These are phyloP conservation scores for Pseudogymnoascus sp. DNA, from an alignment of 2,329 filamentous ascomycete species.

Conservation along the genomic window DNA sequence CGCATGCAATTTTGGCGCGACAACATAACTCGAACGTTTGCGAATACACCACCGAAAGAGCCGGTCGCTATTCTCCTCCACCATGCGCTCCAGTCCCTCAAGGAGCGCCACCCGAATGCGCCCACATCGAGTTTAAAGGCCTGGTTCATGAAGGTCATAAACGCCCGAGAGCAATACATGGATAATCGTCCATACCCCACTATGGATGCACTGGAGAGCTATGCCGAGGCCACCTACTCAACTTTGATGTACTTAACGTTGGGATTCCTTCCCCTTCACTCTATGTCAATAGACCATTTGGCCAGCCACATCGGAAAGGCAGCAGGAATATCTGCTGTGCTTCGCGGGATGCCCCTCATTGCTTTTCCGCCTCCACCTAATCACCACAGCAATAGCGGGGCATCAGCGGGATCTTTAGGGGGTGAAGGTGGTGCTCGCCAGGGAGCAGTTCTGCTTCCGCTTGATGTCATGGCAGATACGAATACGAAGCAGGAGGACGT, in stretches of 20 bases:
- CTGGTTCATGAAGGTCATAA: constrained; percentile 71
- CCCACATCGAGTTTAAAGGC: constrained; percentile 47
- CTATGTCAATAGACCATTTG: constrained; percentile 81
- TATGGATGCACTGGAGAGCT: constrained; percentile 69
- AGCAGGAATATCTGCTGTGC: constrained; percentile 73
- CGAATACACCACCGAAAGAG: constrained; percentile 74
- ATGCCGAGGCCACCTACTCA: constrained; percentile 91
- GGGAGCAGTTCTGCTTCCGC: constrained; percentile 67
- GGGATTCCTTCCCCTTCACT: constrained; percentile 68
- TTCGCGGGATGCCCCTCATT: constrained; percentile 83
- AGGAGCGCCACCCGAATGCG: constrained; percentile 33
- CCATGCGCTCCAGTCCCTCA: constrained; percentile 58
- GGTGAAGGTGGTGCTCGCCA: constrained; percentile 34
- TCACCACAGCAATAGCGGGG: constrained; percentile 42
- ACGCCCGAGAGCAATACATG: constrained; percentile 72
- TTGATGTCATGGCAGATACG: constrained; percentile 80
- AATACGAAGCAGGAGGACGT: constrained; percentile 84
- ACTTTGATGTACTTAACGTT: constrained; percentile 84
- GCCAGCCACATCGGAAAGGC: constrained; percentile 95
- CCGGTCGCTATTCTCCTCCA: constrained; percentile 81
- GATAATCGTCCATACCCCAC: constrained; percentile 73
- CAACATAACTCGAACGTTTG: constrained; percentile 67
- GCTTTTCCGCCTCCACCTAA: constrained; percentile 63
- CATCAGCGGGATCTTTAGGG: constrained; percentile 31
- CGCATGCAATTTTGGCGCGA: constrained; percentile 96